Base-by-base conservation (phyloP, 1,139 yeast species). In the Pichia sp. region DNA sequence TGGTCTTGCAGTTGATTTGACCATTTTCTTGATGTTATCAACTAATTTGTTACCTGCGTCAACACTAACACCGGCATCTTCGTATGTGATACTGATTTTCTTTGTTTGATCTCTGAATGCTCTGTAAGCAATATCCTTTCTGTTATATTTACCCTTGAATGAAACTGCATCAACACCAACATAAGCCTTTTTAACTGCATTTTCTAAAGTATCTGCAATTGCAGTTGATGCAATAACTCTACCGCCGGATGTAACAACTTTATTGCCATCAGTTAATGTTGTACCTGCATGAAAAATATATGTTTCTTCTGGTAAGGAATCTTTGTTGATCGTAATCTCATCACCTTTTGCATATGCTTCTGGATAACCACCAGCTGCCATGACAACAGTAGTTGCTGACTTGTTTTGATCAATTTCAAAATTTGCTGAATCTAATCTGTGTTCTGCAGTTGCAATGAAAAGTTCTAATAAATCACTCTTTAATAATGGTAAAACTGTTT, bases 281-380 rank as follows among this genome's bases (percentile, higher is more conserved):
- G 98, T 92, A 55, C 99, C 99, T 36, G 99, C 97, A 62, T 94
- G 98, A 83, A 92, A 92, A 48, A 94, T 80, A 59, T 69, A 79
- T 3, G 90, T 78, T 57, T 80, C 74, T 24, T 65, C 53, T 11
- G 85, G 76, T 53, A 79, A 59, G 18, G 70, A 62, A 27, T 66
- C 65, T 46, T 70, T 69, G 25, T 45, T 18, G 35, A 89, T 69
- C 5, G 81, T 78, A 62, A 94, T 90, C 62, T 74, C 85, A 60
- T 90, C 96, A 45, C 96, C 96, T 70, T 89, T 92, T 35, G 70
- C 70, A 68, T 94, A 94, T 13, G 79, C 56, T 59, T 85, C 95
- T 18, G 99, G 99, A 66, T 94, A 94, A 2, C 99, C 98, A 55
- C 92, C 96, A 52, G 98, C 97, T 42, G 97, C 82, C 80, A 92